Evolutionary conservation across 148 eudicot species (phyloP), one percentile per base, ranked within the genome.

Genomic region (Rhododendron vialii): DNA sequence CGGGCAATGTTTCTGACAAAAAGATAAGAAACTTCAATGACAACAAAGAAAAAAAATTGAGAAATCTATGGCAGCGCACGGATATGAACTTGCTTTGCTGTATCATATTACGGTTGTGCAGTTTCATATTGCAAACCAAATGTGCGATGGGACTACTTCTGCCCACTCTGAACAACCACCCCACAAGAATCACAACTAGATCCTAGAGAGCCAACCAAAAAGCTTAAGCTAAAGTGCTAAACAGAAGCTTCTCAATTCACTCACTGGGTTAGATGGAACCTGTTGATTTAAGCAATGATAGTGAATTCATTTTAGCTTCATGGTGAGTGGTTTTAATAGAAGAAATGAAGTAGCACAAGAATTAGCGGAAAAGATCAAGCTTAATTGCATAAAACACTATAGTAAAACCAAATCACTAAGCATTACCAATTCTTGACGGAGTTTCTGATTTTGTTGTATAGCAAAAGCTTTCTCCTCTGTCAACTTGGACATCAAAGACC

Each of bases 381-480:
- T 81, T 90, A 82, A 82, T 67, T 67, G 78, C 15, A n/a, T 33
- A 17, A 65, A 18, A 50, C 61, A 30, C 74, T 63, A 61, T 6
- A 38, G 74, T 8, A 28, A 69, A 28, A 20, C 35, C n/a, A 43
- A 65, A 83, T 26, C 50, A 47, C 15, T 30, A 82, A 47, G 43
- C 36, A 74, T 9, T 87, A 87, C 88, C 88, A 87, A 88, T 92
- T 94, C 98, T 87, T 91, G 93, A 65, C 92, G 91, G 84, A 94
- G 98, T 87, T 92, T 92, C 91, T 94, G 94, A 88, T 88, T 96
- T 87, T 93, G 93, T 86, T 92, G 91, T 83, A 92, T n/a, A 83
- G 93, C 92, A 84, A 92, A 89, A 88, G 92, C 93, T 88, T 90
- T 96, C 92, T 96, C 98, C 48, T 94, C 94, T 5, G 95, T 92